These are phyloP conservation scores for Alternaria arbusti DNA, from an alignment of 2,329 filamentous ascomycete genomes.

Conservation along the genomic window DNA sequence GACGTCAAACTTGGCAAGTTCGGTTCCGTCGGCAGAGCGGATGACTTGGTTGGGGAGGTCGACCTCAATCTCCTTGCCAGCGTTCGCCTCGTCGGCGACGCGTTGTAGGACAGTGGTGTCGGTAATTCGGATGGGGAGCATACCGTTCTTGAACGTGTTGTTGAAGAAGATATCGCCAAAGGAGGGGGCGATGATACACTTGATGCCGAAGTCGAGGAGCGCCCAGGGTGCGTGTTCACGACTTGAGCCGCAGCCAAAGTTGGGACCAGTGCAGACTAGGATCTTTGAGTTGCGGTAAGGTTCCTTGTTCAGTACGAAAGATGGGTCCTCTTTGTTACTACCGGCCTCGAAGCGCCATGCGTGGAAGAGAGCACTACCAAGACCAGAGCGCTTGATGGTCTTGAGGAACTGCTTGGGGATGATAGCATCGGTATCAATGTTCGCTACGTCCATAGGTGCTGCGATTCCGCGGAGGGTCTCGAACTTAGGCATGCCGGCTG, in stretches of 20 bases:
- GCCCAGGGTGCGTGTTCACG: constrained; percentile 98
- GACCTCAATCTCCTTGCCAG: constrained; percentile 84
- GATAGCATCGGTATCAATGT: constrained; percentile 98
- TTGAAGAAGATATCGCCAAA: constrained; percentile 97
- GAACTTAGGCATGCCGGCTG: constrained; percentile 81
- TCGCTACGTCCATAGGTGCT: constrained; percentile 83
- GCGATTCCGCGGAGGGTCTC: constrained; percentile 83
- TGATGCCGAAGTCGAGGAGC: constrained; percentile 94
- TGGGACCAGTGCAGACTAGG: constrained; percentile 86
- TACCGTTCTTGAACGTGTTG: constrained; percentile 99
- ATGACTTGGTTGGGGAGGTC: constrained; percentile 86
- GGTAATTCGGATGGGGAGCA: constrained; percentile 83
- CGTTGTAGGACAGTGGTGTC: constrained; percentile 70
- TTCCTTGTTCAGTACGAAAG: constrained; percentile 89
- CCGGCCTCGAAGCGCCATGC: constrained; percentile 75
- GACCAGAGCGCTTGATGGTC: constrained; percentile 96
- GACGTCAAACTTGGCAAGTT: constrained; percentile 81
- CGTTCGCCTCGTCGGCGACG: constrained; percentile 77
- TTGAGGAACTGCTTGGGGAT: constrained; percentile 99
- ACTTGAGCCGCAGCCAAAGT: constrained; percentile 93
- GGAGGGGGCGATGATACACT: constrained; percentile 87
- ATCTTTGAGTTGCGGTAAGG: constrained; percentile 87
- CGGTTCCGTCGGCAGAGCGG: constrained; percentile 74
- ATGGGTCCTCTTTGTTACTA: constrained; percentile 71
- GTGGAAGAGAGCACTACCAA: constrained; percentile 87